These are phyloP conservation scores for Marchantia paleacea DNA, from an alignment of 225 moss, liverwort and hornwort genomes.

Conservation along the genomic window DNA sequence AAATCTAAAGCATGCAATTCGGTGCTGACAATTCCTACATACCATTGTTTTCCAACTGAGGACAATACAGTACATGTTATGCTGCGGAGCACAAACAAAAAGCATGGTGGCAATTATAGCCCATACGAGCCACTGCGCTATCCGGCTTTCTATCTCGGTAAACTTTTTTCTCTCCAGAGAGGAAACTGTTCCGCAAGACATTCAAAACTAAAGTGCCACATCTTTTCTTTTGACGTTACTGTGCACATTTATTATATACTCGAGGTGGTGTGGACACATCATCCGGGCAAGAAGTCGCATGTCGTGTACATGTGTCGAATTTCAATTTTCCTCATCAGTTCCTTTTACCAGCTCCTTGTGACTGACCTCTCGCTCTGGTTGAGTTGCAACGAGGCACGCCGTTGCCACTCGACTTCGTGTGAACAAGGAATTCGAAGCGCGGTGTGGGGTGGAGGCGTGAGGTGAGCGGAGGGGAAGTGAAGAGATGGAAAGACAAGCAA, in stretches of 20 bases:
- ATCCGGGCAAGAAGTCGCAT: not conserved
- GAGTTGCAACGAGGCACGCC: not conserved
- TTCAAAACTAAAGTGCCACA: not conserved
- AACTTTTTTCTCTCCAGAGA: not conserved
- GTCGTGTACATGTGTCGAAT: not conserved
- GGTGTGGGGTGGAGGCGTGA: not conserved
- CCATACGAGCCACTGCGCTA: not conserved
- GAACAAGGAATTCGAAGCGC: not conserved
- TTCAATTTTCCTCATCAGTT: not conserved
- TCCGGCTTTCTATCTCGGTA: not conserved
- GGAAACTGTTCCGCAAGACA: not conserved
- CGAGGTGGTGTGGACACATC: not conserved
- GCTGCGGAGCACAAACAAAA: too few species aligned
- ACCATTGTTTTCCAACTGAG: too few species aligned
- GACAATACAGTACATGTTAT: too few species aligned
- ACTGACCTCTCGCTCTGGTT: not conserved
- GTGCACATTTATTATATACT: not conserved
- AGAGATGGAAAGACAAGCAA: not conserved
- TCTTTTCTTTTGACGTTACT: not conserved
- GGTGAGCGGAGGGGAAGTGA: not conserved
- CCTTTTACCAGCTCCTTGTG: not conserved
- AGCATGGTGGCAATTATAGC: not conserved
- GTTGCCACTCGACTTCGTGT: not conserved
- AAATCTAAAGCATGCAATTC: too few species aligned
- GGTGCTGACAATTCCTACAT: too few species aligned